phyloP scores from a whole-genome alignment of 225 moss, liverwort and hornwort genomes.

The Sphagnum tenellum region DNA sequence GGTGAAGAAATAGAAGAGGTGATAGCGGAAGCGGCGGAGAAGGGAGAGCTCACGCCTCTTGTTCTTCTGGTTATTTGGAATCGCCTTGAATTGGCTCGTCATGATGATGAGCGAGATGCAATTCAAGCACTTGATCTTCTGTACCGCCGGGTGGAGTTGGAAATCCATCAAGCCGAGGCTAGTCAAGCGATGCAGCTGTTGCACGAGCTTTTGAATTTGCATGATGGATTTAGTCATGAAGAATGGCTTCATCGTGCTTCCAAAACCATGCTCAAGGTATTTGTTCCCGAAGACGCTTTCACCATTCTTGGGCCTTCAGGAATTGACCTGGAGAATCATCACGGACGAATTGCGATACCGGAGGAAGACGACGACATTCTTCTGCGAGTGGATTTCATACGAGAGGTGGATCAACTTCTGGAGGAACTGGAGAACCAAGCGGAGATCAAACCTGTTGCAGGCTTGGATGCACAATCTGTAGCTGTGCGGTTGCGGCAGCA shows the following conservation, averaged over 20 bases:
- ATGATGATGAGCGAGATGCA: slow-evolving; percentile 87
- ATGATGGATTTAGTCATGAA: slow-evolving; percentile 74
- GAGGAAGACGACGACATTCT: slow-evolving; percentile 77
- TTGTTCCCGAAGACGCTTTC: slow-evolving; percentile 79
- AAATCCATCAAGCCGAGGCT: slow-evolving; percentile 64
- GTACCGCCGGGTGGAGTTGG: slow-evolving; percentile 89
- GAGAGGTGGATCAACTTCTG: slow-evolving; percentile 76
- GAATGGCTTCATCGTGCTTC: slow-evolving; percentile 81
- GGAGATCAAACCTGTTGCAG: slow-evolving; percentile 36
- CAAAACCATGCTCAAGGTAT: slow-evolving; percentile 60
- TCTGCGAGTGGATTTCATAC: slow-evolving; percentile 79
- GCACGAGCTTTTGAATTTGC: slow-evolving; percentile 67
- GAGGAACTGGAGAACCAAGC: slow-evolving; percentile 39
- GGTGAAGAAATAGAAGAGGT: slow-evolving; percentile 89
- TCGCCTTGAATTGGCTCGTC: slow-evolving; percentile 80
- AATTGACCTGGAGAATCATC: slow-evolving; percentile 63
- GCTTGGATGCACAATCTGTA: slow-evolving; percentile 59
- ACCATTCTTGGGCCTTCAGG: slow-evolving; percentile 46
- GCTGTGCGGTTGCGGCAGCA: slow-evolving; percentile 71
- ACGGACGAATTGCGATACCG: slow-evolving; percentile 82
- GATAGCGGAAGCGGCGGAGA: slow-evolving; percentile 63
- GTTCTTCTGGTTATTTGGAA: slow-evolving; percentile 77
- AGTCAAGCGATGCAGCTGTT: slow-evolving; percentile 65
- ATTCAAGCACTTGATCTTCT: slow-evolving; percentile 93
- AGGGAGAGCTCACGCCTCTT: slow-evolving; percentile 64